Base-by-base conservation (phyloP, 768 basidiomycete species). In the Suillus placidus region DNA sequence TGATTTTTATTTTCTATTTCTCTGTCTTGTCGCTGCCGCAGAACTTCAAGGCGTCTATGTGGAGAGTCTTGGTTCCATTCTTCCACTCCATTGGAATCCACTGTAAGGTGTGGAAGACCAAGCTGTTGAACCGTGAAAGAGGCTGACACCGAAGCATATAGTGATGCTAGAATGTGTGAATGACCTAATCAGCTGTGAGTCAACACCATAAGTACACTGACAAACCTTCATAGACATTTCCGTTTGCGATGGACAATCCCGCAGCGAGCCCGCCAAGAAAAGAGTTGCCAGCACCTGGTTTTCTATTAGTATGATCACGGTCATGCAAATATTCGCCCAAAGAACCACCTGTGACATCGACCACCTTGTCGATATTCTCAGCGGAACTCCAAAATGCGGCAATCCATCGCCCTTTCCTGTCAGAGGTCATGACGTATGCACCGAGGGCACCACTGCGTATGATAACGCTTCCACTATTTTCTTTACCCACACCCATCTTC, bases 181-280 rank as follows among this genome's bases (percentile, higher is more conserved):
- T 26, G 47, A 32, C 16, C n/a, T 6, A 34, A 51, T 79, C 52
- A 71, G 67, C 62, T 58, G 60, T 45, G 61, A 51, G 52, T 32
- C 38, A 9, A 42, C 16, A 67, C 30, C n/a, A 58, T 62, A 64
- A 63, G 58, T 47, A 67, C 52, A 64, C 34, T 64, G 30, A 74
- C 78, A 65, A 65, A 93, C 94, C 92, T 82, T 87, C 78, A 58
- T 82, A 82, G n/a, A 92, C 74, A 72, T 94, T 84, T 2, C 84
- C 86, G 47, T 82, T 71, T 52, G 83, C 79, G 60, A 87, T 70
- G 23, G 78, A 68, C 60, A 95, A 74, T 0, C 94, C 94, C 23
- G 92, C 94, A 13, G 87, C 87, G 16, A 95, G 81, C 7, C 94
- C 94, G 16, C 94, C 94, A 30, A 96, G 81, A 76, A 96, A 97